These are phyloP conservation scores for Epichloe bromicola DNA, from an alignment of 2,329 filamentous ascomycete genomes.

Conservation along the genomic window DNA sequence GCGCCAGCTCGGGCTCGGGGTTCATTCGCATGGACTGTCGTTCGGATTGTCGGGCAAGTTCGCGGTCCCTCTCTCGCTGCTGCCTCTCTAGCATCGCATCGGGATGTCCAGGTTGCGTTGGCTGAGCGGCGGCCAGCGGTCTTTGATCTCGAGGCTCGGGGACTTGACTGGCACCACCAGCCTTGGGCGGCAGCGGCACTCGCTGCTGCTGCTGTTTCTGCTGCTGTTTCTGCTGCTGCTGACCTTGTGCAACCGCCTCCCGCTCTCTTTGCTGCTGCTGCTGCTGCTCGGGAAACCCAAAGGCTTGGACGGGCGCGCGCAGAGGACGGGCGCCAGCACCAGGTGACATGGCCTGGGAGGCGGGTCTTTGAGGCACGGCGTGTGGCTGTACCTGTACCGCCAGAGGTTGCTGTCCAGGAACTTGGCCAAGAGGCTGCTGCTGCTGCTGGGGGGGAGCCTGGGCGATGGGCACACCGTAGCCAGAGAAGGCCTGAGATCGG, in stretches of 20 bases:
- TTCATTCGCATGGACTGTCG: slow-evolving; percentile 28
- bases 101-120: slow-evolving; percentile 2
- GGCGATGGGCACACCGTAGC: slow-evolving; percentile 34
- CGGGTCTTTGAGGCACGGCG: slow-evolving; percentile 23
- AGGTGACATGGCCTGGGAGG: slow-evolving; percentile 35
- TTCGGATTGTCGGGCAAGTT: slow-evolving; percentile 11
- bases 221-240: slow-evolving; percentile 13
- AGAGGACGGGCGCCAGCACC: slow-evolving; percentile 22
- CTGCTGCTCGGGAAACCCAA: slow-evolving; percentile 32
- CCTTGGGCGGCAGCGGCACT: slow-evolving; percentile 3
- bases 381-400: slow-evolving; percentile 24
- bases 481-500: slow-evolving; percentile 26
- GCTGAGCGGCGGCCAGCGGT: slow-evolving; percentile 5
- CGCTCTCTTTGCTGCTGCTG: slow-evolving; percentile 11
- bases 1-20: slow-evolving; percentile 34
- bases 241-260: slow-evolving; percentile 3
- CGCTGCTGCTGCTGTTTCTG: neutral
- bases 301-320: slow-evolving; percentile 28
- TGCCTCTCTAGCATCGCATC: slow-evolving; percentile 8
- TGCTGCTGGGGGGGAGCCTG: slow-evolving; percentile 19
- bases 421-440: slow-evolving; percentile 9
- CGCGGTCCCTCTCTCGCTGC: slow-evolving; percentile 10
- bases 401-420: slow-evolving; percentile 14
- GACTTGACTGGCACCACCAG: slow-evolving; percentile 1
- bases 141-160: slow-evolving; percentile 7